These are phyloP conservation scores for Sporothrix variecibatus DNA, from an alignment of 2,329 filamentous ascomycete genomes.

Conservation along the genomic window DNA sequence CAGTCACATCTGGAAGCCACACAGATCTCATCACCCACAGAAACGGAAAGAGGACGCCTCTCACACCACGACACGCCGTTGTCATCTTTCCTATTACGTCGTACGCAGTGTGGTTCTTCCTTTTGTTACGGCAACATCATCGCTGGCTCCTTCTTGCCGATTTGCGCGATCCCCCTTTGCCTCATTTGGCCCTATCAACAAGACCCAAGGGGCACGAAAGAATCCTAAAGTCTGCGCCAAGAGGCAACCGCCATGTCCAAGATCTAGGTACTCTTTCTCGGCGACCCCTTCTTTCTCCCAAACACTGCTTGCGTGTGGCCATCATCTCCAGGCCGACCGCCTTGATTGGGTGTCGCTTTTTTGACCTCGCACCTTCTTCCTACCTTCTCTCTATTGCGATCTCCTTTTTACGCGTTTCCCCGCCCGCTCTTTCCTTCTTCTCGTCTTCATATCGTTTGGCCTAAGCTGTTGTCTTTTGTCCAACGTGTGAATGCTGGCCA, in stretches of 20 bases:
- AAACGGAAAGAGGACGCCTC: background rate
- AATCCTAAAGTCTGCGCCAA: conserved; percentile 21
- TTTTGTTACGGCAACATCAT: background rate
- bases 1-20: background rate
- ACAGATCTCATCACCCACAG: background rate
- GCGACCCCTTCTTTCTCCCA: conserved; percentile 28
- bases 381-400: background rate
- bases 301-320: conserved; percentile 11
- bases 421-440: background rate
- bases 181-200: background rate
- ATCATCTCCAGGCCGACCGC: conserved; percentile 26
- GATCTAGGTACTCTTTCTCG: conserved; percentile 34
- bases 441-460: background rate
- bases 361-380: background rate
- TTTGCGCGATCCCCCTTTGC: background rate
- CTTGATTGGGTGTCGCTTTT: conserved; percentile 23
- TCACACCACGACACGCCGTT: background rate
- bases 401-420: background rate
- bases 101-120: conserved; percentile 7
- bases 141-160: conserved; percentile 8
- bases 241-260: conserved; percentile 35
- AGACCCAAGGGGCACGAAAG: background rate
- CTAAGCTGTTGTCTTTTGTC: background rate
- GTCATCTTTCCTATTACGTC: background rate
- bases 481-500: conserved; percentile 26